Conservation (phyloP, 2,329 filamentous ascomycete genomes). For the Penicillium sp. region DNA sequence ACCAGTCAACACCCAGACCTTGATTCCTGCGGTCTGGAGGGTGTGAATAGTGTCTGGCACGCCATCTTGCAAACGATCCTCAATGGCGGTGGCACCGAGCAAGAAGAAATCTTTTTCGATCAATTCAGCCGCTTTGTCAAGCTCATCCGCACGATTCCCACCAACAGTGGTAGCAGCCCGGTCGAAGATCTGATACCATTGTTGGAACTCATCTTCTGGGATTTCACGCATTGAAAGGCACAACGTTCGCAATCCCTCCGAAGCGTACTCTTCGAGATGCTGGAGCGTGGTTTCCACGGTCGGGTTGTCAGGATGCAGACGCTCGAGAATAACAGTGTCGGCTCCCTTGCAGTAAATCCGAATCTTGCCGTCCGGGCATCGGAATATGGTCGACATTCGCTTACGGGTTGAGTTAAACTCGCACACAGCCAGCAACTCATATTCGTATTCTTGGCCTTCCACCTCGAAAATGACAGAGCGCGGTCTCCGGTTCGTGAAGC, state of each 20-base stretch:
- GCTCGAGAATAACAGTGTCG: slow-evolving; percentile 94
- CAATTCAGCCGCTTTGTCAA: slow-evolving; percentile 94
- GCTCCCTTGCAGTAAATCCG: slow-evolving; percentile 93
- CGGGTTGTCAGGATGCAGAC: slow-evolving; percentile 74
- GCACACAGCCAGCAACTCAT: slow-evolving; percentile 90
- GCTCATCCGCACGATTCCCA: slow-evolving; percentile 85
- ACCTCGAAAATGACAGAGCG: slow-evolving; percentile 77
- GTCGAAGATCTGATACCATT: slow-evolving; percentile 84
- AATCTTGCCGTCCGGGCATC: slow-evolving; percentile 92
- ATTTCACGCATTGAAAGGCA: slow-evolving; percentile 93
- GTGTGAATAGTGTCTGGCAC: slow-evolving; percentile 98
- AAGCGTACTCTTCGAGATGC: slow-evolving; percentile 97
- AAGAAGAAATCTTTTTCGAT: slow-evolving; percentile 90
- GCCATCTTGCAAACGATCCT: slow-evolving; percentile 93
- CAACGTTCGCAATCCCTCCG: slow-evolving; percentile 87
- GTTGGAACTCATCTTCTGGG: slow-evolving; percentile 77
- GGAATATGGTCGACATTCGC: slow-evolving; percentile 95
- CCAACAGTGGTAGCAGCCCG: slow-evolving; percentile 82
- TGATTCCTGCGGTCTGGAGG: slow-evolving; percentile 92
- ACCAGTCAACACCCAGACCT: slow-evolving; percentile 96
- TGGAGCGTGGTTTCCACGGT: slow-evolving; percentile 84
- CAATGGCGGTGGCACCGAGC: slow-evolving; percentile 91
- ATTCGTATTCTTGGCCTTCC: slow-evolving; percentile 67
- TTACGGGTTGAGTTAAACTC: slow-evolving; percentile 98
- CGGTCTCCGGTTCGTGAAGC: slow-evolving; percentile 84